Conservation (phyloP, 202 grass and related monocot genomes). For the Sporobolus alterniflorus region DNA sequence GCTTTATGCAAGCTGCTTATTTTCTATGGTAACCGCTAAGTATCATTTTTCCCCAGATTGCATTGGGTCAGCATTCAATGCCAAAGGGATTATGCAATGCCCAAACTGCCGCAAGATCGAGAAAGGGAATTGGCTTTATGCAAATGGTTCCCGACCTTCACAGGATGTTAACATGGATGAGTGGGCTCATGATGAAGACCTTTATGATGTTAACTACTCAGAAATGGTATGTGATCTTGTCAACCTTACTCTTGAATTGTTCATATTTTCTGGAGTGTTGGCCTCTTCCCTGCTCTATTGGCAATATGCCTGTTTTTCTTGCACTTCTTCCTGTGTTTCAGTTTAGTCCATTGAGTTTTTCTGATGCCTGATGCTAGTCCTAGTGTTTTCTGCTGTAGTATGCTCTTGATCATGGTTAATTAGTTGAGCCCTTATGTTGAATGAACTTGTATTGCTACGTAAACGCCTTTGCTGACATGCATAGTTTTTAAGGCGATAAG, state of each 20-base stretch:
- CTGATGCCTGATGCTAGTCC: background rate
- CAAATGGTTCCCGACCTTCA: slow-evolving; percentile 65
- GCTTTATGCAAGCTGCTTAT: background rate
- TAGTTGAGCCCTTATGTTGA: slow-evolving; percentile 25
- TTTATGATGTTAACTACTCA: slow-evolving; percentile 82
- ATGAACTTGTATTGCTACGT: background rate
- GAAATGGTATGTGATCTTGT: slow-evolving; percentile 60
- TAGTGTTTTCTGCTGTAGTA: background rate
- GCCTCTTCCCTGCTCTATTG: background rate
- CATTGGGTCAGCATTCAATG: slow-evolving; percentile 99
- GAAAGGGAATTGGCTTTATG: slow-evolving; percentile 96
- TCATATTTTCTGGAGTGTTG: slow-evolving; percentile 3
- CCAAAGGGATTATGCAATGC: slow-evolving; percentile 98
- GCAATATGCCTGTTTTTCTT: slow-evolving; percentile 3
- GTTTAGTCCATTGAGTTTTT: background rate
- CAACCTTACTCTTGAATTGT: slow-evolving; percentile 4
- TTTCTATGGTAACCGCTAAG: slow-evolving; percentile 29
- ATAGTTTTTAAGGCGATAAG: no score
- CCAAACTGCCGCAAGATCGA: slow-evolving; percentile 98
- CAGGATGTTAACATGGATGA: slow-evolving; percentile 76
- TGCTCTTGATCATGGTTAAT: slow-evolving; percentile 16
- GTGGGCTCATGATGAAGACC: slow-evolving; percentile 89
- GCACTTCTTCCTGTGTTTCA: slow-evolving; percentile 11
- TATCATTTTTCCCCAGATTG: slow-evolving; percentile 65
- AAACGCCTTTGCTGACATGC: no score